These are phyloP conservation scores for Fomes fomentarius DNA, from an alignment of 1,284 basidiomycete genomes.

Conservation along the genomic window DNA sequence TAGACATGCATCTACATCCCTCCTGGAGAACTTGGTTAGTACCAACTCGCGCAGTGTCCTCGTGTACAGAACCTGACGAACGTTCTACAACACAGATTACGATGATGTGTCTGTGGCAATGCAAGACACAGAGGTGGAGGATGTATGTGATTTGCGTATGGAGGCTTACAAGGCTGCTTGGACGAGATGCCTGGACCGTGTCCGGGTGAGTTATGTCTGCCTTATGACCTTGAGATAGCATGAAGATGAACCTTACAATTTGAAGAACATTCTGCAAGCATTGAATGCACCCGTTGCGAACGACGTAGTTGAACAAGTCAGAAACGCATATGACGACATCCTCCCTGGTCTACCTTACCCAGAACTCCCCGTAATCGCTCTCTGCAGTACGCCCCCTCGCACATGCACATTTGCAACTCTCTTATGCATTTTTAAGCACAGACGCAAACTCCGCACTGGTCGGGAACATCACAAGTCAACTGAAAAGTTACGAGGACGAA, in stretches of 20 bases:
- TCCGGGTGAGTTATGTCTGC: conserved; percentile 31
- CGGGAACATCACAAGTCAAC: conserved; percentile 42
- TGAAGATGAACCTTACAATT: background rate
- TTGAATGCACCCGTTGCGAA: conserved; percentile 32
- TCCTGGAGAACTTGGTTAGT: conserved; percentile 18
- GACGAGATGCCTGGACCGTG: conserved; percentile 34
- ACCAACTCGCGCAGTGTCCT: background rate
- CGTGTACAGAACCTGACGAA: background rate
- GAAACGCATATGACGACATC: conserved; percentile 30
- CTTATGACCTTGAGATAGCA: background rate
- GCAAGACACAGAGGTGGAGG: conserved; percentile 22
- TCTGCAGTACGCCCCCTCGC: conserved; percentile 39
- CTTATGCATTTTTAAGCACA: conserved; percentile 6
- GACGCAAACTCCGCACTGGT: conserved; percentile 46
- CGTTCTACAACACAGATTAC: background rate
- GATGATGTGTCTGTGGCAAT: conserved; percentile 2
- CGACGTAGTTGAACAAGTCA: conserved; percentile 28
- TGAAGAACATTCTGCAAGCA: conserved; percentile 16
- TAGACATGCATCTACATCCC: conserved; percentile 35
- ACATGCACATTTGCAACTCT: conserved; percentile 30
- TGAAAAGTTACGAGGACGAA: conserved; percentile 35
- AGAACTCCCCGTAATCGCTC: conserved; percentile 63
- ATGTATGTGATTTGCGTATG: conserved; percentile 35
- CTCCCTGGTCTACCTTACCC: conserved; percentile 57
- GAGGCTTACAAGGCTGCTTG: conserved; percentile 35